Evolutionary conservation across 352 stramenopile genomes (phyloP).

Genomic region (Halophytophthora polymorphica): DNA sequence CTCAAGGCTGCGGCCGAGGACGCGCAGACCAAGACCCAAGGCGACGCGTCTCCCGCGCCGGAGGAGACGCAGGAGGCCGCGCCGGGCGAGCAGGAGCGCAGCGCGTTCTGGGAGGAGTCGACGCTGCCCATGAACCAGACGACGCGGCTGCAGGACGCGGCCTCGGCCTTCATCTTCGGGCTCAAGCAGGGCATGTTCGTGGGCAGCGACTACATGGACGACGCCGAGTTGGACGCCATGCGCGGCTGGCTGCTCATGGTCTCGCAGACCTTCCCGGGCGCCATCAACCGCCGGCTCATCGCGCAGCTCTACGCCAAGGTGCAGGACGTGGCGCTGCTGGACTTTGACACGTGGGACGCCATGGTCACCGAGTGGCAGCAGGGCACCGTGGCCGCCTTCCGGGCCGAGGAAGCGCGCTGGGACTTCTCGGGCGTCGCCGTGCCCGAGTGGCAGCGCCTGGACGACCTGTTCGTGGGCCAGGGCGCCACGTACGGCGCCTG

Average conservation of each 20-base stretch:
- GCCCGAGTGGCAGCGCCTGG: slow-evolving; percentile 65
- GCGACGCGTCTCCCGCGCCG: slow-evolving; percentile 5
- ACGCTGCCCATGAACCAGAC: slow-evolving; percentile 71
- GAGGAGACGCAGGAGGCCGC: slow-evolving; percentile 13
- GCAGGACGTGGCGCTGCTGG: slow-evolving; percentile 49
- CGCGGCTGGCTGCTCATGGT: slow-evolving; percentile 79
- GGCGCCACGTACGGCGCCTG: slow-evolving; percentile 67
- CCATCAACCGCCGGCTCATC: slow-evolving; percentile 72
- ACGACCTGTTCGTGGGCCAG: slow-evolving; percentile 61
- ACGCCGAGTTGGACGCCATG: slow-evolving; percentile 72
- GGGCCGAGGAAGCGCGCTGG: slow-evolving; percentile 47
- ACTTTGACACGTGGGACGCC: slow-evolving; percentile 70
- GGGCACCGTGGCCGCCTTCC: slow-evolving; percentile 46
- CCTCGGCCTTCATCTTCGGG: slow-evolving; percentile 76
- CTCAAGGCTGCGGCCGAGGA: not conserved
- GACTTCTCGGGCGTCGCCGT: slow-evolving; percentile 46
- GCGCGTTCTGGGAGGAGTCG: slow-evolving; percentile 72
- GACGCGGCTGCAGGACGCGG: slow-evolving; percentile 72
- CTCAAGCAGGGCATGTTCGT: slow-evolving; percentile 78
- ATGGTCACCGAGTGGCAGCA: slow-evolving; percentile 63
- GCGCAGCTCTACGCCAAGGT: slow-evolving; percentile 42
- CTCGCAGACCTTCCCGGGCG: slow-evolving; percentile 65
- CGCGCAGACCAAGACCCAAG: slow-evolving; percentile 4
- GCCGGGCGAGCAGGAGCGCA: slow-evolving; percentile 37
- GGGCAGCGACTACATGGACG: slow-evolving; percentile 67